These are phyloP conservation scores for Suhomyces sp. DNA, from an alignment of 805 yeast genomes.

Conservation along the genomic window DNA sequence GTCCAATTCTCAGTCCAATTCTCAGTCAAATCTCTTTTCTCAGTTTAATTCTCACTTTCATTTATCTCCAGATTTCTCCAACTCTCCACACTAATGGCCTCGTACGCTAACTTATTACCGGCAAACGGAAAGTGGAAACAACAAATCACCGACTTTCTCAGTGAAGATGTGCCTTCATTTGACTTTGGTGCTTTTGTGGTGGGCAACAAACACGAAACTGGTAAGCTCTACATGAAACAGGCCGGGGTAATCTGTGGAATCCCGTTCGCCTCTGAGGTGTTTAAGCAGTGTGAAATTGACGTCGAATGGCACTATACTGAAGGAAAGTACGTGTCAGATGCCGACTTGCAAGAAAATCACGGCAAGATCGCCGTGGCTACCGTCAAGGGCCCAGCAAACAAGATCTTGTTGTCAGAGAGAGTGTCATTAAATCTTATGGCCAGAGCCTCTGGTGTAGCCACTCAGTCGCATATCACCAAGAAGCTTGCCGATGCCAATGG, in stretches of 20 bases:
- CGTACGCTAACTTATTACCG: slow-evolving; percentile 61
- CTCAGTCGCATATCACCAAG: slow-evolving; percentile 59
- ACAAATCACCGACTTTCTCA: slow-evolving; percentile 69
- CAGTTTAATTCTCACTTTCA: too few relatives aligned
- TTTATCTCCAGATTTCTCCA: neutral
- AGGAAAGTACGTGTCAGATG: slow-evolving; percentile 47
- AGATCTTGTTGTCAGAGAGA: slow-evolving; percentile 80
- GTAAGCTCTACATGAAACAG: slow-evolving; percentile 78
- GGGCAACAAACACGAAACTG: slow-evolving; percentile 69
- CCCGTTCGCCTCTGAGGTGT: slow-evolving; percentile 87
- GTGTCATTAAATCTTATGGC: slow-evolving; percentile 79
- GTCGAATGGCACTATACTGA: slow-evolving; percentile 76
- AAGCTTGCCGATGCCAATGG: slow-evolving; percentile 64
- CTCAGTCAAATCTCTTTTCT: too few relatives aligned
- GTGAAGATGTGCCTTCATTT: slow-evolving; percentile 90
- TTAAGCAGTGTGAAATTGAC: slow-evolving; percentile 64
- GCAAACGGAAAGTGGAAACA: slow-evolving; percentile 77
- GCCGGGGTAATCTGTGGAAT: slow-evolving; percentile 79
- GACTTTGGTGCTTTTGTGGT: slow-evolving; percentile 95
- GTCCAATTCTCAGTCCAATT: too few relatives aligned
- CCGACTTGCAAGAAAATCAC: slow-evolving; percentile 44
- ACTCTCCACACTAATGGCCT: slow-evolving; percentile 15
- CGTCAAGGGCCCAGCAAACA: slow-evolving; percentile 76
- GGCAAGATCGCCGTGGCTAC: slow-evolving; percentile 71
- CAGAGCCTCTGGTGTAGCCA: slow-evolving; percentile 84